Conservation (phyloP, 768 basidiomycete species). For the Lactarius quietus region DNA sequence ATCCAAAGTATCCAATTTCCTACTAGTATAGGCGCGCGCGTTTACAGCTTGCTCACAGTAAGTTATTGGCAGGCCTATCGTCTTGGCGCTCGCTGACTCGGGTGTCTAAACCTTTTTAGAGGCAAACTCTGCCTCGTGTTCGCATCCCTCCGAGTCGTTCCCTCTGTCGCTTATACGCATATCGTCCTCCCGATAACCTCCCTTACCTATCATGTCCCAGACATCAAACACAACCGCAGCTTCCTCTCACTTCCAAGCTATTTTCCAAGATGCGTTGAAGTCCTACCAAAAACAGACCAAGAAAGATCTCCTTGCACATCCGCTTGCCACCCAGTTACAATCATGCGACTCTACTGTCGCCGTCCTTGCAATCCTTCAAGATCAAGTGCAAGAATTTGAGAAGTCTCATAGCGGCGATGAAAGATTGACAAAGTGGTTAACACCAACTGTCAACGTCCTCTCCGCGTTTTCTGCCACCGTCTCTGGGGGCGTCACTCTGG, state of each 20-base stretch:
- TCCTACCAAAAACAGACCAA: not conserved
- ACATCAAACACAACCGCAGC: not conserved
- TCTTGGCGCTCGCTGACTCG: conserved; percentile 31
- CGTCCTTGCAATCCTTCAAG: not conserved
- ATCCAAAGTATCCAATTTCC: too few relatives aligned
- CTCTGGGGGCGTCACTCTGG: not conserved
- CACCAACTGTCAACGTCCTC: not conserved
- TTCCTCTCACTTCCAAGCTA: not conserved
- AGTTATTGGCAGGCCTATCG: too few relatives aligned
- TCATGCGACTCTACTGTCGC: not conserved
- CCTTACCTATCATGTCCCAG: not conserved
- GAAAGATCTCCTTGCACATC: not conserved
- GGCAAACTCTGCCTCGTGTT: too few relatives aligned
- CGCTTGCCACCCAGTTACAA: not conserved
- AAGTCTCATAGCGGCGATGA: not conserved
- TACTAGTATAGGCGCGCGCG: too few relatives aligned
- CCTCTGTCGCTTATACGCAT: too few relatives aligned
- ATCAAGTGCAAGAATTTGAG: not conserved
- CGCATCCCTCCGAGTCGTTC: not conserved
- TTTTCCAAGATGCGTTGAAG: not conserved
- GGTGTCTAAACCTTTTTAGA: too few relatives aligned
- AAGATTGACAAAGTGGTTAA: not conserved
- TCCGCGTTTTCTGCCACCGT: not conserved
- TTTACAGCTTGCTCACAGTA: too few relatives aligned
- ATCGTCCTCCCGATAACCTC: too few relatives aligned